Conservation (phyloP, 2,329 filamentous ascomycete genomes). For the Delphinella strobiligena region DNA sequence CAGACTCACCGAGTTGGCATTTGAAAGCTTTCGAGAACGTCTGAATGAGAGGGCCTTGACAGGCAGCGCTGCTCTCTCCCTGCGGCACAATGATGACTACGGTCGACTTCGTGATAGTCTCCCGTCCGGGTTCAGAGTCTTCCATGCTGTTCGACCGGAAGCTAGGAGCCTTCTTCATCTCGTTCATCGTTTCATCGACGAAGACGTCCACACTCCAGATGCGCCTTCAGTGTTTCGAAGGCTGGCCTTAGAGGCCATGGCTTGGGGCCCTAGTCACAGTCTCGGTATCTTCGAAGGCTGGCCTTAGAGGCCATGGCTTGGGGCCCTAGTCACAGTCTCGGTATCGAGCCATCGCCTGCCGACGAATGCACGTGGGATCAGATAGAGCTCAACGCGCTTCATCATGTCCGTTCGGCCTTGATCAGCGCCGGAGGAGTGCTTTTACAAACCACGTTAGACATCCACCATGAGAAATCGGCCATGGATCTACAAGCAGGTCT, state of each 20-base stretch:
- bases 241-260: constrained; percentile 11
- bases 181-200: constrained; percentile 2
- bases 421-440: constrained; percentile 10
- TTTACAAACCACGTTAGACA: constrained; percentile 5
- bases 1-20: constrained; percentile 12
- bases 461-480: constrained; percentile 1
- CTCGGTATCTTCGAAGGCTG: constrained; percentile 11
- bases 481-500: constrained; percentile 10
- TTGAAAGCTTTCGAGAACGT: constrained; percentile 11
- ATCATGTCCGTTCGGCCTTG: constrained; percentile 13
- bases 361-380: constrained; percentile 11
- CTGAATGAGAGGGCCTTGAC: constrained; percentile 6
- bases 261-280: constrained; percentile 15
- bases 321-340: constrained; percentile 10
- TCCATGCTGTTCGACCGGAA: constrained; percentile 10
- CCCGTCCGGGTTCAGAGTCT: constrained; percentile 10
- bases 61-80: constrained; percentile 2
- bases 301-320: constrained; percentile 13
- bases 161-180: constrained; percentile 11
- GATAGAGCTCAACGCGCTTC: constrained; percentile 11
- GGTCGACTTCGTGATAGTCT: not conserved
- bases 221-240: constrained; percentile 7
- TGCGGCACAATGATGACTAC: not conserved
- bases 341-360: constrained; percentile 3
- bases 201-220: constrained; percentile 3